A percentile compares a stretch with the other conserved stretches of the same genome.
phyloP scores from a whole-genome alignment of 2,329 filamentous ascomycete genomes.

The Dactylellina leptospora region DNA sequence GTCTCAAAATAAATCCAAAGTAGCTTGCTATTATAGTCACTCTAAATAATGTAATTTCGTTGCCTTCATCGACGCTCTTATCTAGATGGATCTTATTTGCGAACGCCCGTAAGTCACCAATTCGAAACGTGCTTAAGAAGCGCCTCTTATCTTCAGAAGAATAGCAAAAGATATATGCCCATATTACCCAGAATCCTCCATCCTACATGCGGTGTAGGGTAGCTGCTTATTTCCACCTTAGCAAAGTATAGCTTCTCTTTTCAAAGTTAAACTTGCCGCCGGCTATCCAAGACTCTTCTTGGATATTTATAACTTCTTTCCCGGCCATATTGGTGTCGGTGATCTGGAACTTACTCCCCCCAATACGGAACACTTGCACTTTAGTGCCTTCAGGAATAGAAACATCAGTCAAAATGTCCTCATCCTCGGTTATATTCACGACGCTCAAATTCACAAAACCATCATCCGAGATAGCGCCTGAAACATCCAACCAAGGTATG shows the following conservation, averaged over 20 bases:
- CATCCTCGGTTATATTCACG: slow-evolving; percentile 74
- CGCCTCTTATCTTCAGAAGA: too few species aligned
- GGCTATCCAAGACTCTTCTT: slow-evolving; percentile 72
- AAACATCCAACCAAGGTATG: slow-evolving; percentile 76
- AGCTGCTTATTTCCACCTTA: slow-evolving; percentile 58
- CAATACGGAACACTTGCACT: slow-evolving; percentile 71
- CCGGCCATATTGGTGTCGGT: slow-evolving; percentile 69
- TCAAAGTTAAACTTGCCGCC: slow-evolving; percentile 71
- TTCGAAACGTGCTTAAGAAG: too few species aligned
- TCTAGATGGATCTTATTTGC: too few species aligned
- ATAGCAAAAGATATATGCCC: too few species aligned
- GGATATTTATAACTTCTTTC: slow-evolving; percentile 70
- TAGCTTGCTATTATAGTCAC: too few species aligned
- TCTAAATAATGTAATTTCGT: too few species aligned
- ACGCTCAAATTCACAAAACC: slow-evolving; percentile 74
- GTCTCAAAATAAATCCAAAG: too few species aligned
- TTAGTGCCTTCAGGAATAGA: slow-evolving; percentile 62
- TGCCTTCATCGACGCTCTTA: too few species aligned
- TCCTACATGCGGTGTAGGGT: too few species aligned
- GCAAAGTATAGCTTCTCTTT: slow-evolving; percentile 75
- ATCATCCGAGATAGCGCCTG: slow-evolving; percentile 66
- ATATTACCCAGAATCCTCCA: too few species aligned
- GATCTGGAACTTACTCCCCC: slow-evolving; percentile 66
- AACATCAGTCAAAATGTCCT: slow-evolving; percentile 69
- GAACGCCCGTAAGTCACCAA: too few species aligned